Base-by-base conservation (phyloP, 371 early-diverging fungal species). In the Mortierella sp. region DNA sequence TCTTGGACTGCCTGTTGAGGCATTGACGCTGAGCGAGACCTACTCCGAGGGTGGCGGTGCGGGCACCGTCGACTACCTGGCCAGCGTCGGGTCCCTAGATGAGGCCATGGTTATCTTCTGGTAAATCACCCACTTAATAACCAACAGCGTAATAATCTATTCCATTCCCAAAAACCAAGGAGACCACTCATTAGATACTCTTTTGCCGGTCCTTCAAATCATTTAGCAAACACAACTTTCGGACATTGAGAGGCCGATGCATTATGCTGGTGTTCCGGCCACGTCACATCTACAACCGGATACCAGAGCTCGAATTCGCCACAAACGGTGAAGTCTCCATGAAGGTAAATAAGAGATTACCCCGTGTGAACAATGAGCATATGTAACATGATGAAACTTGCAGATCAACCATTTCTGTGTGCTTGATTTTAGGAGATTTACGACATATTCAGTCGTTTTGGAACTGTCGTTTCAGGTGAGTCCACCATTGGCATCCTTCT, bases 151-250 rank as follows among this genome's bases (percentile, higher is more conserved):
- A 22, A 1, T 47, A 6, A 16, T 29, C 13, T 13, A 13, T 10
- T 14, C 14, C 29, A 31, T 31, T 13, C 19, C 2, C 34, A 58
- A 16, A 6, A 14, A 34, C 14, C 19, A 9, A 31, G 13, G 22
- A 47, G 19, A 47, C 14, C 22, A 47, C 1, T 14, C 19, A 22
- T 41, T 8, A n/a, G 8, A 40, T 19, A 14, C 9, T 16, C 29
- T 14, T 4, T n/a, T 29, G 4, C 29, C 19, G 4, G 14, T 44
- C 10, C 26, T 48, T 26, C 24, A 40, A 16, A 14, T 3, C 10
- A 22, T 31, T 26, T 10, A 71, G 73, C n/a, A 69, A 39, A 47
- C 58, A 73, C 61, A 77, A 81, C 66, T 81, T 81, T 39, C 41
- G 48, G 9, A 2, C 2, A 0, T 47, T 70, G 37, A 43, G 43